phyloP scores from a whole-genome alignment of 495 filamentous ascomycete species.

The Chaetomium tenue region DNA sequence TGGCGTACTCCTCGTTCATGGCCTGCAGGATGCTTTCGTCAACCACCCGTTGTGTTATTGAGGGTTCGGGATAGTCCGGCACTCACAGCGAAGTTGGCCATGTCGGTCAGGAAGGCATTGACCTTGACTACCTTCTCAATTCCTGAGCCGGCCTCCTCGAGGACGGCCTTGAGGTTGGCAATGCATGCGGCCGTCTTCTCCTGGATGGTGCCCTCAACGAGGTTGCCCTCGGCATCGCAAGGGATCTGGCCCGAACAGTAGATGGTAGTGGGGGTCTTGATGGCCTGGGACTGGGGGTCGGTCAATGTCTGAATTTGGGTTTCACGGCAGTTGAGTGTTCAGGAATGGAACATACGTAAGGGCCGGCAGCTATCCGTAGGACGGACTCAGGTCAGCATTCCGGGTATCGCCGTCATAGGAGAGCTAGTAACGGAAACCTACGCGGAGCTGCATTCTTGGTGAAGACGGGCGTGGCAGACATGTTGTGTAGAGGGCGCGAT shows the following conservation, averaged over 20 bases:
- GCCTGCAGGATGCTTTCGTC: slow-evolving; percentile 36
- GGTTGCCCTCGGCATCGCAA: slow-evolving; percentile 68
- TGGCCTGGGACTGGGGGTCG: slow-evolving; percentile 71
- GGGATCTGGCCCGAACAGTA: slow-evolving; percentile 95
- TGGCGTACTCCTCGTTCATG: slow-evolving; percentile 88
- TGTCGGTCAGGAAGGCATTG: slow-evolving; percentile 79
- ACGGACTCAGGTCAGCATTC: background rate
- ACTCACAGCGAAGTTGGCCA: slow-evolving; percentile 69
- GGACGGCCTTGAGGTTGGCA: slow-evolving; percentile 73
- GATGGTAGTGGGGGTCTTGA: slow-evolving; percentile 76
- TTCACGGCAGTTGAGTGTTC: background rate
- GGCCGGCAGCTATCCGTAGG: slow-evolving; percentile 48
- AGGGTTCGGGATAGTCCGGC: background rate
- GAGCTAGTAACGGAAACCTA: slow-evolving; percentile 35
- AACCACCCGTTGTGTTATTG: slow-evolving; percentile 5
- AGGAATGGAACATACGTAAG: slow-evolving; percentile 48
- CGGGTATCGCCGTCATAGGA: background rate
- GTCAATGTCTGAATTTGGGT: slow-evolving; percentile 10
- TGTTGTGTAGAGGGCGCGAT: slow-evolving; percentile 29
- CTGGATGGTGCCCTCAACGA: slow-evolving; percentile 72
- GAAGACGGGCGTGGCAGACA: slow-evolving; percentile 51
- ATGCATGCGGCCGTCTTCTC: slow-evolving; percentile 74
- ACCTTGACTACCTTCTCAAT: slow-evolving; percentile 78
- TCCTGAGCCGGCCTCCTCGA: slow-evolving; percentile 71
- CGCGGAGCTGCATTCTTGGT: slow-evolving; percentile 53